Evolutionary conservation across 164 flowering plant genomes (phyloP), one percentile per base, ranked within the genome.

Genomic region (Piper longum): DNA sequence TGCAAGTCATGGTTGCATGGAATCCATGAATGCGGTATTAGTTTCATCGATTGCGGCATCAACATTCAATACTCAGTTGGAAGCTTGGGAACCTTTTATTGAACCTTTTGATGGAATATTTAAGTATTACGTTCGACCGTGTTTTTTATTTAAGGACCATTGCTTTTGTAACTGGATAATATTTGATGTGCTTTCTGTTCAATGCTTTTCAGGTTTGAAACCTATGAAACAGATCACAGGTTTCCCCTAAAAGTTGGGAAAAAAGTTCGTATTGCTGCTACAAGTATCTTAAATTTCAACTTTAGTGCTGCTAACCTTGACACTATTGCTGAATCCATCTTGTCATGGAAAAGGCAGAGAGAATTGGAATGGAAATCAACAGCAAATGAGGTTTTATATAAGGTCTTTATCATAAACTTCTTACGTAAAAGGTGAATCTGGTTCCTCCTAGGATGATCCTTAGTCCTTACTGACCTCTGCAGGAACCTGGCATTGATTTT

Each of bases 31-130:
- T 87, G 97, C 99, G 3, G 97, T 87, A 12, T 68, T 95, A 57
- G 76, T 91, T 64, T 85, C 93, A 57, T 91, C 96, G n/a, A 82
- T 89, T 75, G 96, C 97, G 61, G 99, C 96, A 65, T 95, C 99
- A 68, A 78, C 96, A 64, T 95, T 91, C 76, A 95, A 95, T 69
- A 64, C 85, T 44, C 93, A 85, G 58, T 72, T 91, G 61, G 99
- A 89, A 77, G 86, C 91, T 56, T 95, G 99, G 99, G 99, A 95
- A 72, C 97, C 99, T 69, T 84, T 95, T 67, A 78, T 95, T 69
- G 99, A 95, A 74, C 90, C 99, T 43, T 95, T 95, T 78, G 96
- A 95, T 73, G 99, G 97, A 64, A 95, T 95, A 71, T 95, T 95
- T 74, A 95, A 95, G 99, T 95, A 84, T 63, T 14, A 44, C 40